Evolutionary conservation across 2,329 filamentous ascomycete genomes (phyloP).

Genomic region (Cladosporium velox): DNA sequence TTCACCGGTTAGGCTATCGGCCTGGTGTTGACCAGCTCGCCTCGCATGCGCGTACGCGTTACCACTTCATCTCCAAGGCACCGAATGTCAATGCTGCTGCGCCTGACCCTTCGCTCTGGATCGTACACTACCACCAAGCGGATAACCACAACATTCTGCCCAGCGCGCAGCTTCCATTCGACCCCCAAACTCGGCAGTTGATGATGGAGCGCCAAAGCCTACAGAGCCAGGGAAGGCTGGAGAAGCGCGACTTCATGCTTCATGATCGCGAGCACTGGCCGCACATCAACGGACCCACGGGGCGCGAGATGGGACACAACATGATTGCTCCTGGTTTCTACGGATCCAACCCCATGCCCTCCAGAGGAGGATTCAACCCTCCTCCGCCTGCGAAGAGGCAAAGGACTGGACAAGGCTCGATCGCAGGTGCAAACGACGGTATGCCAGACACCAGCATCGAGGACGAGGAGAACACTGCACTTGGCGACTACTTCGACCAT

Average conservation of each 20-base stretch:
- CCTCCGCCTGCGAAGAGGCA: conserved; percentile 50
- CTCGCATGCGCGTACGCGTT: conserved; percentile 78
- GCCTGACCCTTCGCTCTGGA: conserved; percentile 81
- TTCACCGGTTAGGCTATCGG: conserved; percentile 78
- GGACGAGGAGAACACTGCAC: conserved; percentile 85
- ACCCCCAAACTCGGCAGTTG: conserved; percentile 59
- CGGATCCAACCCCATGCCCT: conserved; percentile 24
- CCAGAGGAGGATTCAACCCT: conserved; percentile 30
- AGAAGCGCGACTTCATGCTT: conserved; percentile 92
- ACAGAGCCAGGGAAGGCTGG: conserved; percentile 74
- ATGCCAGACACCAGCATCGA: conserved; percentile 60
- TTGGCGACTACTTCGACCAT: conserved; percentile 87
- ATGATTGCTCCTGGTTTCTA: conserved; percentile 22
- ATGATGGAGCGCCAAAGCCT: conserved; percentile 64
- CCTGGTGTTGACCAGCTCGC: conserved; percentile 71
- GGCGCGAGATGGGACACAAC: conserved; percentile 25
- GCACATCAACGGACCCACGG: conserved; percentile 68
- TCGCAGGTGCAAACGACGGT: conserved; percentile 48
- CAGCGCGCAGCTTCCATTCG: conserved; percentile 63
- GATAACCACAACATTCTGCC: conserved; percentile 74
- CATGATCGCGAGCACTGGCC: conserved; percentile 90
- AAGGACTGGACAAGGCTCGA: conserved; percentile 40
- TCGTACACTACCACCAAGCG: conserved; percentile 83
- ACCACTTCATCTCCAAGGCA: conserved; percentile 77
- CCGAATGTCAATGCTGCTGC: conserved; percentile 69